Base-by-base conservation (phyloP, 2,329 filamentous ascomycete species). In the Ophiostoma sp. region DNA sequence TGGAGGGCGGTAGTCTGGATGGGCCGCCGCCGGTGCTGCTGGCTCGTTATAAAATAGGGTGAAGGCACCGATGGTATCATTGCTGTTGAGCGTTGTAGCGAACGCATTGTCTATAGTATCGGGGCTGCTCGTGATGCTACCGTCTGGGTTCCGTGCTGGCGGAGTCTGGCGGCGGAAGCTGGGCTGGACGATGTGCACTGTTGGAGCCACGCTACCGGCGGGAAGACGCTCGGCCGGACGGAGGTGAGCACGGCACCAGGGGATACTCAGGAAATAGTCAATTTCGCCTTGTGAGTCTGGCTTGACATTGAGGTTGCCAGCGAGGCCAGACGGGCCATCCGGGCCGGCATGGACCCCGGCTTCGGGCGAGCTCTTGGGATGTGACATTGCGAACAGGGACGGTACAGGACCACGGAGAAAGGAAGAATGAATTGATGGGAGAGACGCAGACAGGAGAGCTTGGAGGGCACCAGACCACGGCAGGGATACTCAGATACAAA, bases 1-100 rank as follows among this genome's bases (percentile, higher is more conserved):
- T 12, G 67, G 66, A 5, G 58, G 27, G 6, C 64, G 67, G 64
- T 55, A 64, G 6, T n/a, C 68, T 0, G 66, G 18, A n/a, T 64
- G 40, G n/a, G 60, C 47, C 12, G 47, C 14, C 4, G 16, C 4
- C 2, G 41, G 16, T 16, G 18, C 18, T n/a, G 18, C 70, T n/a
- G 79, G 77, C 6, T 74, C 75, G 9, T 75, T 72, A 74, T 82
- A 82, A 70, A 82, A 77, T 38, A 77, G 76, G 9, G 84, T 72
- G 71, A 80, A 81, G 4, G 75, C 75, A 1, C 77, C 73, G 66
- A 89, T 81, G 4, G 85, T 85, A 36, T 79, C 76, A 1, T 76
- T 71, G 0, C 82, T 81, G 66, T 82, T 80, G 64, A 89, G 78
- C 0, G 84, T 86, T 49, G 80, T 78, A 3, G 82, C 80, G 73